A percentile compares a stretch with the other conserved stretches of the same genome.
Evolutionary conservation across 306 rosid genomes (phyloP).

Genomic region (Bauhinia variegata): DNA sequence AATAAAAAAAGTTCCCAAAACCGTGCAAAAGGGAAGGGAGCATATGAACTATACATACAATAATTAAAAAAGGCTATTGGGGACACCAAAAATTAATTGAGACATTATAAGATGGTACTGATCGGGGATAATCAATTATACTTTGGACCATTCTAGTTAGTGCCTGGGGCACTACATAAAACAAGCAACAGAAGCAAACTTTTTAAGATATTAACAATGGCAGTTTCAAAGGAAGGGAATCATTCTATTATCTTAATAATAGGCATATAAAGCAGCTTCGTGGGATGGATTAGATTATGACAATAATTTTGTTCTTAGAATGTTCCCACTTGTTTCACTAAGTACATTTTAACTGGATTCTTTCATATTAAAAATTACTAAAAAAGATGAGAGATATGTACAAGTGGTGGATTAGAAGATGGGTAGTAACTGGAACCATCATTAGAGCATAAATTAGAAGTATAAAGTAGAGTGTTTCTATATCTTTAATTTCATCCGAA

Average conservation of each 20-base stretch:
- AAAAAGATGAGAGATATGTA: conserved; percentile 27
- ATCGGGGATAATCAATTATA: conserved; percentile 45
- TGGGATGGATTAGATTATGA: conserved; percentile 36
- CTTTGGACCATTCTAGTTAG: conserved; percentile 53
- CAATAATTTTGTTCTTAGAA: conserved; percentile 53
- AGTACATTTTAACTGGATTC: conserved; percentile 45
- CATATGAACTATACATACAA: conserved; percentile 24
- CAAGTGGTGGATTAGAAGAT: conserved; percentile 38
- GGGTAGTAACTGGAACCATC: conserved; percentile 30
- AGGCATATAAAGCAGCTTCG: conserved; percentile 28
- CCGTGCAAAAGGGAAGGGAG: background rate
- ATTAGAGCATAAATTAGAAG: conserved; percentile 35
- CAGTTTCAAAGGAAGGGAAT: conserved; percentile 42
- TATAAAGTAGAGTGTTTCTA: conserved; percentile 30
- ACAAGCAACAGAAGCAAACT: conserved; percentile 27
- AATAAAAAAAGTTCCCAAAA: too few species aligned
- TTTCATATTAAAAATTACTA: conserved; percentile 11
- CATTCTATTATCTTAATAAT: conserved; percentile 37
- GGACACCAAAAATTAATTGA: background rate
- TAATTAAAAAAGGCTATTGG: background rate
- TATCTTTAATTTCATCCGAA: conserved; percentile 33
- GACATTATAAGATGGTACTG: too few species aligned
- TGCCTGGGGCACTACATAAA: conserved; percentile 58
- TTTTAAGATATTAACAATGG: conserved; percentile 44
- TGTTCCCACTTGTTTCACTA: conserved; percentile 47